Base-by-base conservation (phyloP, 1,284 basidiomycete genomes). In the Leccinum cinnamomeum region DNA sequence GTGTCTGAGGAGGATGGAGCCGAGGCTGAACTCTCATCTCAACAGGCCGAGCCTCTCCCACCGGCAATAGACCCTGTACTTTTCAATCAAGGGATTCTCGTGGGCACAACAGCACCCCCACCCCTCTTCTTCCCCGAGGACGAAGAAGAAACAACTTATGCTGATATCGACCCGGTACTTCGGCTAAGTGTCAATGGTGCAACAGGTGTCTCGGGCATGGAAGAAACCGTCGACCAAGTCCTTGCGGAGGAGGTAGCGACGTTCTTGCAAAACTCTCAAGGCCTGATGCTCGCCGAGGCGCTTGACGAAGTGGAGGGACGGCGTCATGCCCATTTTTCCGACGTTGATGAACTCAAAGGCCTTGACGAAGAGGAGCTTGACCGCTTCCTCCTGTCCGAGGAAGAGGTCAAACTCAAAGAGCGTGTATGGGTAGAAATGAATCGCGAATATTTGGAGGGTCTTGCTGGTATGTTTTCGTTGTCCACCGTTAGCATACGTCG, bases 401-500 rank as follows among this genome's bases (percentile, higher is more conserved):
- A 93, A 28, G 97, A 98, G 76, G 90, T 94, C 6, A 87, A 84
- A 73, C 85, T 95, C 72, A 97, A 96, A 75, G 95, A 97, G 72
- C 88, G 95, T 28, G 88, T 99, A 18, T 99, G 97, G 97, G 92
- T 98, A 64, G 95, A 97, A 77, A 83, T 95, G 74, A 99, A 99
- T 77, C 87, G 86, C 67, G 95, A 97, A 59, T 99, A 97, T 79
- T 79, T 99, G 57, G 93, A 97, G 74, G 89, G 91, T 35, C 81
- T 96, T 53, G 94, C 93, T 64, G 87, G 92, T 93, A 71, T 75
- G 87, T 81, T 60, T 63, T 41, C 25, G 39, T 37, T 50, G 7
- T 57, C 7, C 53, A 51, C 58, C 65, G 25, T 62, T 59, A 44
- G 12, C 64, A 61, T 61, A 28, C 76, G 73, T 82, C 76, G 78